Conservation (phyloP, 2,329 filamentous ascomycete species). For the Coniosporium tulheliwenetii region DNA sequence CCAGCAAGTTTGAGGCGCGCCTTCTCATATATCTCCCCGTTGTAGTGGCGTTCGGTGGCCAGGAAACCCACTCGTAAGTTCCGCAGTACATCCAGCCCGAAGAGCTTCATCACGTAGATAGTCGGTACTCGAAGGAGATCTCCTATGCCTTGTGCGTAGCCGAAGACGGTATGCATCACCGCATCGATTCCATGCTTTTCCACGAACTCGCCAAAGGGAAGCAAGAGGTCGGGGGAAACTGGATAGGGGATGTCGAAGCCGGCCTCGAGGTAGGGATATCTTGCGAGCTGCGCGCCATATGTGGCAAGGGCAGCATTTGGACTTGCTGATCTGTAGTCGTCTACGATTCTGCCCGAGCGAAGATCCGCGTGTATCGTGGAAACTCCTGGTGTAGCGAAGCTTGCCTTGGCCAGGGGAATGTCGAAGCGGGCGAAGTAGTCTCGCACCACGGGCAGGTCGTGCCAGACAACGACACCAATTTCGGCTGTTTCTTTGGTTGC, state of each 20-base stretch:
- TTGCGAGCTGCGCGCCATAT: constrained; percentile 13
- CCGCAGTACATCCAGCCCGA: constrained; percentile 3
- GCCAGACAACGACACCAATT: constrained; percentile 23
- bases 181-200: constrained; percentile 30
- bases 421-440: constrained; percentile 31
- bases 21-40: constrained; percentile 9
- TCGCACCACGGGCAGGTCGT: constrained; percentile 23
- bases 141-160: constrained; percentile 27
- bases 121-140: constrained; percentile 27
- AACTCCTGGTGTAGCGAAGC: constrained; percentile 11
- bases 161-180: constrained; percentile 24
- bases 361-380: constrained; percentile 16
- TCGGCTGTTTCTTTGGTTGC: constrained; percentile 17
- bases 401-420: constrained; percentile 16
- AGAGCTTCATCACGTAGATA: constrained; percentile 28
- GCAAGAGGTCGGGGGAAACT: constrained; percentile 29
- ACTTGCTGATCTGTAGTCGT: constrained; percentile 3
- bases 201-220: constrained; percentile 33
- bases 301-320: constrained; percentile 5
- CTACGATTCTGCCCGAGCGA: constrained; percentile 9
- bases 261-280: constrained; percentile 16
- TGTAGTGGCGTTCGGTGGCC: constrained; percentile 6
- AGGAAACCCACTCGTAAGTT: constrained; percentile 7
- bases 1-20: constrained; percentile 10
- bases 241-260: constrained; percentile 29